Evolutionary conservation across 208 protist species (phyloP).

Genomic region (Balamuthia mandrillaris): DNA sequence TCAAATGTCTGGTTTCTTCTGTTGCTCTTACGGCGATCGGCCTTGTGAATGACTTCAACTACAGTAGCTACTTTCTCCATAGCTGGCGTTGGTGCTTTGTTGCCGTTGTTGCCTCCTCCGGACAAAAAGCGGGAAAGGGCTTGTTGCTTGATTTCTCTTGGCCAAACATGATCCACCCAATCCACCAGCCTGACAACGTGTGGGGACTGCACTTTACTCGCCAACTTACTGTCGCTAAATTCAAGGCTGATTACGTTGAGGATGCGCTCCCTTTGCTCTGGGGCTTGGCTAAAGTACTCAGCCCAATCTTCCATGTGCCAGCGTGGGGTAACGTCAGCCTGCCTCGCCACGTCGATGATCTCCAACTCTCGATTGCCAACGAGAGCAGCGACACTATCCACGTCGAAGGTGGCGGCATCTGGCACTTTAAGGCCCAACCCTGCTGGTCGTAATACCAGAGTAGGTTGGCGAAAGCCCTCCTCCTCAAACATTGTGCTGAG

Average conservation of each 20-base stretch:
- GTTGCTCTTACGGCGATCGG: not conserved
- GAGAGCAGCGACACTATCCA: not conserved
- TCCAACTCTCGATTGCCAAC: constrained; percentile 11
- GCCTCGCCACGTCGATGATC: constrained; percentile 48
- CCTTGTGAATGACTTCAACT: not conserved
- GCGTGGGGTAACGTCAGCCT: not conserved
- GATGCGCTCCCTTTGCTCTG: not conserved
- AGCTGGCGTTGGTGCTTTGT: not conserved
- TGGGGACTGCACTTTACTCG: constrained; percentile 26
- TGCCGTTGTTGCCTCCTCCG: not conserved
- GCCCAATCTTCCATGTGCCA: constrained; percentile 44
- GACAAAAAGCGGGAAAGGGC: not conserved
- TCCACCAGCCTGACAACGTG: constrained; percentile 43
- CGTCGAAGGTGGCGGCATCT: not conserved
- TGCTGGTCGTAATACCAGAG: not conserved
- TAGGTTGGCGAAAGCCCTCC: not conserved
- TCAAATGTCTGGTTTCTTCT: not conserved
- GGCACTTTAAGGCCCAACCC: not conserved
- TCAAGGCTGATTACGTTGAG: constrained; percentile 59
- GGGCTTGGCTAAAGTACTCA: constrained; percentile 39
- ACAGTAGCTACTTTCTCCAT: not conserved
- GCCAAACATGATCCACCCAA: constrained; percentile 54
- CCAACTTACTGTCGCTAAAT: constrained; percentile 41
- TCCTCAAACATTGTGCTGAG: not conserved
- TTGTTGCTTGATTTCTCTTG: not conserved